These are phyloP conservation scores for Flaveria robusta DNA, from an alignment of 129 eudicot species.

Conservation along the genomic window DNA sequence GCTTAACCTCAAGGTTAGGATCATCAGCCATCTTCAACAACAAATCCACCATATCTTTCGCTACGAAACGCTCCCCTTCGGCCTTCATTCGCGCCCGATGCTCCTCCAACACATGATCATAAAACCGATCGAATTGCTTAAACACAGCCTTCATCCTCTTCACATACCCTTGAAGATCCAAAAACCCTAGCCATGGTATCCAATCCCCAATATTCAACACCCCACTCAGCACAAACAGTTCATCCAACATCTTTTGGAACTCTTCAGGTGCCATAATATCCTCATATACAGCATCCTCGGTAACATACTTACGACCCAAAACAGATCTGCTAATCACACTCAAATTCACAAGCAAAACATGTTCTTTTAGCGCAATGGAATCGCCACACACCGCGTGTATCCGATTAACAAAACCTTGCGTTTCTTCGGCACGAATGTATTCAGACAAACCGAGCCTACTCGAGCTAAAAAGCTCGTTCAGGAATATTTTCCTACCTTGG, in stretches of 20 bases:
- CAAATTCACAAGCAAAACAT: slow-evolving; percentile 27
- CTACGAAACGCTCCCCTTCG: slow-evolving; percentile 27
- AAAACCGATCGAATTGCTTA: slow-evolving; percentile 42
- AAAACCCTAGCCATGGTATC: slow-evolving; percentile 49
- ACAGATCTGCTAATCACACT: slow-evolving; percentile 42
- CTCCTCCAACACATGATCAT: slow-evolving; percentile 49
- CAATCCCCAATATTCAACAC: slow-evolving; percentile 52
- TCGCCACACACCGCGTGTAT: slow-evolving; percentile 28
- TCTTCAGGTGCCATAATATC: slow-evolving; percentile 38
- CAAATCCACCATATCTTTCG: slow-evolving; percentile 54
- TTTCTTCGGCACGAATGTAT: slow-evolving; percentile 43
- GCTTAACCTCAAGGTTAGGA: slow-evolving; percentile 47
- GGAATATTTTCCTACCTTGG: slow-evolving; percentile 44
- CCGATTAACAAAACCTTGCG: slow-evolving; percentile 19
- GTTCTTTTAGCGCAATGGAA: slow-evolving; percentile 27
- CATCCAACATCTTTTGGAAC: slow-evolving; percentile 46
- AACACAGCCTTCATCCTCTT: slow-evolving; percentile 54
- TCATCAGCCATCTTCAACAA: slow-evolving; percentile 45
- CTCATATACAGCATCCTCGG: slow-evolving; percentile 25
- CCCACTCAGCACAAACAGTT: slow-evolving; percentile 45
- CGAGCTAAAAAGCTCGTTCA: slow-evolving; percentile 42
- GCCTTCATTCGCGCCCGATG: slow-evolving; percentile 41
- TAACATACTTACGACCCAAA: slow-evolving; percentile 40
- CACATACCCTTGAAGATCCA: slow-evolving; percentile 56
- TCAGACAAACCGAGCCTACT: slow-evolving; percentile 32